Conservation (phyloP, 2,329 filamentous ascomycete species). For the Phaeosphaeria sp. region DNA sequence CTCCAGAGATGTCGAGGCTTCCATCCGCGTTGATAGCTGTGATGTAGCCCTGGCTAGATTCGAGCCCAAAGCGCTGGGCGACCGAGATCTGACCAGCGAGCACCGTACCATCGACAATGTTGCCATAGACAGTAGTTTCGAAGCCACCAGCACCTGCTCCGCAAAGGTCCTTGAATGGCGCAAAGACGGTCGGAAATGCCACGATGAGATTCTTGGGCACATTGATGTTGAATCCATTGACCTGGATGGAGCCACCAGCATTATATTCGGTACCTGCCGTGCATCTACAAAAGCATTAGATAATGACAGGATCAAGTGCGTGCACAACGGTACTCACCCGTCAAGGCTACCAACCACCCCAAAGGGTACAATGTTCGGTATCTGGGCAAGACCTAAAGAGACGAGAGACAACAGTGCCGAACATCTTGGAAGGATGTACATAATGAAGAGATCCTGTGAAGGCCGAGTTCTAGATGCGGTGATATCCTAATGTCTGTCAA, state of each 20-base stretch:
- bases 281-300: conserved; percentile 22
- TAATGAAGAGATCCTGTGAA: not conserved
- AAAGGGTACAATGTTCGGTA: conserved; percentile 33
- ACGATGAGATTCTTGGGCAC: conserved; percentile 60
- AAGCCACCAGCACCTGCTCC: conserved; percentile 24
- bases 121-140: conserved; percentile 47
- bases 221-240: conserved; percentile 55
- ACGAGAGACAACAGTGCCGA: conserved; percentile 26
- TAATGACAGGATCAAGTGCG: no score
- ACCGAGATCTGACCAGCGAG: conserved; percentile 50
- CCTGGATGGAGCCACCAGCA: conserved; percentile 53
- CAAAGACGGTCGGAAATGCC: conserved; percentile 56
- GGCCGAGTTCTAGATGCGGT: not conserved
- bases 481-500: not conserved
- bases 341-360: conserved; percentile 37
- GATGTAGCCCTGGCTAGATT: conserved; percentile 47
- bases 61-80: conserved; percentile 43
- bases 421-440: not conserved
- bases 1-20: conserved; percentile 47
- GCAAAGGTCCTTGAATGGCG: conserved; percentile 49
- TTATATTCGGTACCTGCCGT: conserved; percentile 46
- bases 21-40: conserved; percentile 42
- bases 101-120: conserved; percentile 45
- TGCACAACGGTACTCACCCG: conserved; percentile 17
- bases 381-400: conserved; percentile 25